Evolutionary conservation across 78 protist species (phyloP), one percentile per base, ranked within the genome.

Genomic region (Chrysochromulina parva): DNA sequence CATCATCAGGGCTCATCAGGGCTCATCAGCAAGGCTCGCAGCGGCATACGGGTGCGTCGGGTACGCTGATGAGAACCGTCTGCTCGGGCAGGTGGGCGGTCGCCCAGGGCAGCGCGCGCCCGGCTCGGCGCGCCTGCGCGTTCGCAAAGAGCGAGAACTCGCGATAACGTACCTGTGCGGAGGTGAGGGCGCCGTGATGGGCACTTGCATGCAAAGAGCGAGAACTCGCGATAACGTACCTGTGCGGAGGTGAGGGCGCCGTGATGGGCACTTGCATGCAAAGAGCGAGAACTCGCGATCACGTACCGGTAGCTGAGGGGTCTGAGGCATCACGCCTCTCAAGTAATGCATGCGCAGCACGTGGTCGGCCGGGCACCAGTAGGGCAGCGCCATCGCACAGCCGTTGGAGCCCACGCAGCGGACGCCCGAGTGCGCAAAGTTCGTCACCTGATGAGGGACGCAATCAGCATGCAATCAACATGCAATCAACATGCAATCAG

Each of bases 311-410:
- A 48, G 84, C 84, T 47, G 4, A 2, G 84, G 84, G n/a, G 9
- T 14, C 0, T 48, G 54, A 3, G 84, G 84, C 84, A 17, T 4
- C 14, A 7, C 11, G 84, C 84, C 84, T 19, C n/a, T n/a, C 58
- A 4, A 16, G 84, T 74, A 74, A 28, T 74, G 84, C 84, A 74
- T 74, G 28, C 84, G 84, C 22, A 74, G 84, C 58, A 74, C 84
- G 47, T 74, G 84, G 55, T 74, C 84, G 7, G 84, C 54, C 22
- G 84, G 84, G n/a, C 84, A 74, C 4, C 2, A 48, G 55, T 74
- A 74, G 14, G 84, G 84, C 84, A 74, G 55, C 58, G 57, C 28
- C 84, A 50, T 47, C 13, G 48, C 48, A 17, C 78, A 69, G 78
- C 50, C 78, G 55, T 3, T 3, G 47, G 28, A 71, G 53, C 38